Percentiles rank a stretch among this genome's conserved stretches.
Conservation (phyloP, 2,329 filamentous ascomycete genomes). For the Cadophora luteo-olivacea region DNA sequence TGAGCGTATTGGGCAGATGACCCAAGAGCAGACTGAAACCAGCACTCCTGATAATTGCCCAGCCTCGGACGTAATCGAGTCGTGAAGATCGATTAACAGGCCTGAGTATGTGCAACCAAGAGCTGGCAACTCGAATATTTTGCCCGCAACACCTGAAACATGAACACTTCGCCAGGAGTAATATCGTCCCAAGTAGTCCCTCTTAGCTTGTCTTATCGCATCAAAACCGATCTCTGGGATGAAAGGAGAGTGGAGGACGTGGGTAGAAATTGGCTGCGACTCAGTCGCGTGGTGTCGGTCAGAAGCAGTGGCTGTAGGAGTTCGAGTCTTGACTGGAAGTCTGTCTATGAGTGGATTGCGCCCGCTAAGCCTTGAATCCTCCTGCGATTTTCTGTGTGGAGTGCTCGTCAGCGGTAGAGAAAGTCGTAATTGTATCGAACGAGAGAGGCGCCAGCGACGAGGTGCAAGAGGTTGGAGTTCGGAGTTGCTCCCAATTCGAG, state of each 20-base stretch:
- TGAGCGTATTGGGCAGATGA: slow-evolving; percentile 28
- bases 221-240: slow-evolving; percentile 31
- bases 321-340: slow-evolving; percentile 19
- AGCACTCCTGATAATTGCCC: slow-evolving; percentile 20
- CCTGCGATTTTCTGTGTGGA: not conserved
- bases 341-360: slow-evolving; percentile 21
- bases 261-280: slow-evolving; percentile 21
- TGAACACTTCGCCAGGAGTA: slow-evolving; percentile 35
- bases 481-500: not conserved
- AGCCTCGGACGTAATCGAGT: slow-evolving; percentile 40
- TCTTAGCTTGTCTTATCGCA: slow-evolving; percentile 27
- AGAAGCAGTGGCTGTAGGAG: slow-evolving; percentile 16
- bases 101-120: slow-evolving; percentile 40
- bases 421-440: slow-evolving; percentile 1
- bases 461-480: slow-evolving; percentile 17
- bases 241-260: slow-evolving; percentile 7
- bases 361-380: slow-evolving; percentile 14
- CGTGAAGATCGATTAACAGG: slow-evolving; percentile 39
- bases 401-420: slow-evolving; percentile 1
- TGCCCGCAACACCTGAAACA: slow-evolving; percentile 44
- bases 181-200: slow-evolving; percentile 26
- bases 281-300: slow-evolving; percentile 35
- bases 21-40: slow-evolving; percentile 22
- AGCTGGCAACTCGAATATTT: slow-evolving; percentile 42
- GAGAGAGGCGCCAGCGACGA: slow-evolving; percentile 18